Conservation (phyloP, 345 rosid species). For the Stellera chamaejasme region DNA sequence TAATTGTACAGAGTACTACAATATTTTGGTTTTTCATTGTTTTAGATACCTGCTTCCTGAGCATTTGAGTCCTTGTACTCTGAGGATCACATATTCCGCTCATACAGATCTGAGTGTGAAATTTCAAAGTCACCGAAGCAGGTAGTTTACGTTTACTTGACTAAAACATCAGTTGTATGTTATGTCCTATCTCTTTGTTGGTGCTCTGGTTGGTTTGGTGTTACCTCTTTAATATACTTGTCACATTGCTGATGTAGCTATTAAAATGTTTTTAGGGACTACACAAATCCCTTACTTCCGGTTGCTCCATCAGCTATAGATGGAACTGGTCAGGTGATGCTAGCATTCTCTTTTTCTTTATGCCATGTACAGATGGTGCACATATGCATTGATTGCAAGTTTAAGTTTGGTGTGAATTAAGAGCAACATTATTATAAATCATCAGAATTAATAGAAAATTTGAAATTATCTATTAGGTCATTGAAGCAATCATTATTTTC, state of each 20-base stretch:
- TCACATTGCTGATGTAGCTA: background rate
- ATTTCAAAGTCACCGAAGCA: constrained; percentile 96
- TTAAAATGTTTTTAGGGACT: constrained; percentile 54
- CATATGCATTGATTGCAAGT: too few species aligned
- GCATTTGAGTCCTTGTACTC: constrained; percentile 60
- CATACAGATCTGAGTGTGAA: constrained; percentile 98
- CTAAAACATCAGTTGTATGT: too few species aligned
- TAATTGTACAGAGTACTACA: constrained; percentile 7
- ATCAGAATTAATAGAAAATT: too few species aligned
- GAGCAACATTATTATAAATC: too few species aligned
- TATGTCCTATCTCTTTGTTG: background rate
- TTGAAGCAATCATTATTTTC: too few species aligned
- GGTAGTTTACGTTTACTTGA: constrained; percentile 31
- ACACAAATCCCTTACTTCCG: constrained; percentile 90
- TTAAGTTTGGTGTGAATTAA: too few species aligned
- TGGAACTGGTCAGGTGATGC: constrained; percentile 60
- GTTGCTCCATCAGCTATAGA: constrained; percentile 98
- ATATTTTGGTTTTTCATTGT: constrained; percentile 11
- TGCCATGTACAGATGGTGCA: too few species aligned
- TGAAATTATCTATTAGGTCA: too few species aligned
- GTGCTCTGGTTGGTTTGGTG: background rate
- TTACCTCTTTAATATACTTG: background rate
- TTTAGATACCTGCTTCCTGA: constrained; percentile 85
- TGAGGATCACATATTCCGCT: constrained; percentile 95
- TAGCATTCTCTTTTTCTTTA: too few species aligned